These are phyloP conservation scores for Gaertneriomyces semiglobifer DNA, from an alignment of 192 early-diverging fungal species.

Conservation along the genomic window DNA sequence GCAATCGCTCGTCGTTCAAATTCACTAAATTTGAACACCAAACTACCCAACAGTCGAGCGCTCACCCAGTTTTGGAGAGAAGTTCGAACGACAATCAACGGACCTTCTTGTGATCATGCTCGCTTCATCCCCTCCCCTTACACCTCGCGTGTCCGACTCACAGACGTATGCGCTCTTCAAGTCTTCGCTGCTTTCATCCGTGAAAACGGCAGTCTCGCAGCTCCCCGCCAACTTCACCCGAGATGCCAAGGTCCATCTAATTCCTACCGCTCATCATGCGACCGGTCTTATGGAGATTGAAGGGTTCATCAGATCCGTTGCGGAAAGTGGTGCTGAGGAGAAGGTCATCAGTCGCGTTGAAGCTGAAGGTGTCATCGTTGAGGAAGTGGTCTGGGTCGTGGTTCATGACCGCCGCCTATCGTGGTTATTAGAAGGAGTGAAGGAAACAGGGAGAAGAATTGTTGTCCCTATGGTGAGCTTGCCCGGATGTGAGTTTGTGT, in stretches of 20 bases:
- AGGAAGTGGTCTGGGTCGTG: constrained; percentile 44
- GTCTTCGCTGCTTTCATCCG: no score
- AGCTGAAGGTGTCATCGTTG: constrained; percentile 19
- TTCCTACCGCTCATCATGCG: constrained; percentile 42
- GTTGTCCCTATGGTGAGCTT: constrained; percentile 37
- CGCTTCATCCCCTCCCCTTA: no score
- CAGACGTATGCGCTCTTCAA: no score
- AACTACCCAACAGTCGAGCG: no score
- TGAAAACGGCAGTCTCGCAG: constrained; percentile 1
- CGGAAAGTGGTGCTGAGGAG: constrained; percentile 6
- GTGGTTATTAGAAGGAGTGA: constrained; percentile 54
- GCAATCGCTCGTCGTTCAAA: no score
- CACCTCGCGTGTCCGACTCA: no score
- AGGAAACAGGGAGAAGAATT: constrained; percentile 42
- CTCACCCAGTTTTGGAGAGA: no score
- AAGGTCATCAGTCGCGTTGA: constrained; percentile 20
- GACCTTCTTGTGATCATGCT: no score
- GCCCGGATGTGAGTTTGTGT: no score
- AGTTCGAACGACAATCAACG: no score
- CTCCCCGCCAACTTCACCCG: constrained; percentile 17
- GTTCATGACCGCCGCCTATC: constrained; percentile 40
- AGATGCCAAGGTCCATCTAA: constrained; percentile 40
- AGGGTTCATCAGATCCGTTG: constrained; percentile 29
- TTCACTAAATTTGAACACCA: no score
- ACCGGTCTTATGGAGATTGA: constrained; percentile 27